These are phyloP conservation scores for Pseudoperonospora humuli DNA, from an alignment of 352 stramenopile genomes.

Conservation along the genomic window DNA sequence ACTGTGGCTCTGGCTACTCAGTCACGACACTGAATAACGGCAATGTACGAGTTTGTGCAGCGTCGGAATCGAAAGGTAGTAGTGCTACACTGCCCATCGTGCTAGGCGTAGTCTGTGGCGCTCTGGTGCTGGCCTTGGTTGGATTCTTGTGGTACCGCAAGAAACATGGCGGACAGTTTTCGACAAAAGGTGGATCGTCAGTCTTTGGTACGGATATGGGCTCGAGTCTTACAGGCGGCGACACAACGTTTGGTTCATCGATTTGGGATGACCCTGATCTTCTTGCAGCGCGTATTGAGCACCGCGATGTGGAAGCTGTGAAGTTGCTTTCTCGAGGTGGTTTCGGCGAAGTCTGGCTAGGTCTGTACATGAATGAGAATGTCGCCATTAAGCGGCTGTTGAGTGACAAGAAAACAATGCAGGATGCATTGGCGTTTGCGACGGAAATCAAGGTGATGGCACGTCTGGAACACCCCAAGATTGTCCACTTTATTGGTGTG, in stretches of 20 bases:
- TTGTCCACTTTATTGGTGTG: constrained; percentile 60
- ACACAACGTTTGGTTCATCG: constrained; percentile 37
- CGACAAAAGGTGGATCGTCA: constrained; percentile 22
- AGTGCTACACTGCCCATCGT: constrained; percentile 36
- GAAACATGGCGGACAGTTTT: constrained; percentile 24
- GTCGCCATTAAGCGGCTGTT: constrained; percentile 61
- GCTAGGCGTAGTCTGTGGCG: constrained; percentile 30
- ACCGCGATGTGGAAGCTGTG: constrained; percentile 39
- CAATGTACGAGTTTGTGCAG: constrained; percentile 23
- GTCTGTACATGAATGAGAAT: constrained; percentile 52
- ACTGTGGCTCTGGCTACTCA: constrained; percentile 18
- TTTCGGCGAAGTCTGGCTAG: constrained; percentile 65
- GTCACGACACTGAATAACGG: constrained; percentile 16
- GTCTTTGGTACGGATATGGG: constrained; percentile 28
- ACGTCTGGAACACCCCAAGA: constrained; percentile 54
- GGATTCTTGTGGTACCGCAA: constrained; percentile 38
- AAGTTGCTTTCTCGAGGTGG: constrained; percentile 57
- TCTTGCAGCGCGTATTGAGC: constrained; percentile 48
- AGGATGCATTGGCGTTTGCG: constrained; percentile 48
- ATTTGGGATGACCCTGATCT: constrained; percentile 66
- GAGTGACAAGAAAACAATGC: constrained; percentile 45
- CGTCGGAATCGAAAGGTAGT: constrained; percentile 13
- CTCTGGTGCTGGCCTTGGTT: constrained; percentile 35
- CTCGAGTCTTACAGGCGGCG: constrained; percentile 25
- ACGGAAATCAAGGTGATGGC: constrained; percentile 52